These are phyloP conservation scores for Cytidiella melzeri DNA, from an alignment of 768 basidiomycete genomes.

Conservation along the genomic window DNA sequence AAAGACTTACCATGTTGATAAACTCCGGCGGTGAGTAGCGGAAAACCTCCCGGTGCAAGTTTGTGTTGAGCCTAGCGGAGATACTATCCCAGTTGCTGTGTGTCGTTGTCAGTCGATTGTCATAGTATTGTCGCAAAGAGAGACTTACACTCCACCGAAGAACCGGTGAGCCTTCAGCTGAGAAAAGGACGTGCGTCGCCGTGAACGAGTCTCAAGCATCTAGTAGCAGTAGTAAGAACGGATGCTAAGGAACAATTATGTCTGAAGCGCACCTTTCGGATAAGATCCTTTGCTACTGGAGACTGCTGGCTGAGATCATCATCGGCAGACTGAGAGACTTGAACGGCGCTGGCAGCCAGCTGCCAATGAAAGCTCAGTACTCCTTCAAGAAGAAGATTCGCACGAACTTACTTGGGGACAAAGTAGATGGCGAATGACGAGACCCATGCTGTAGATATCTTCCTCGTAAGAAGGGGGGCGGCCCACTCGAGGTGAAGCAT, in stretches of 20 bases:
- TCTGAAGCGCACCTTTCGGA: background rate
- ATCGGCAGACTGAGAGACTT: background rate
- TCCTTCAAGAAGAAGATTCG: background rate
- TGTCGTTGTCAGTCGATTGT: background rate
- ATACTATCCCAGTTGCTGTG: background rate
- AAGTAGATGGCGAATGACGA: background rate
- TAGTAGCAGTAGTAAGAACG: background rate
- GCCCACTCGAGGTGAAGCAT: too few species aligned
- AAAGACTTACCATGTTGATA: background rate
- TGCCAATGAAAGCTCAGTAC: background rate
- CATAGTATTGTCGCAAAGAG: background rate
- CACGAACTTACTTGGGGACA: background rate
- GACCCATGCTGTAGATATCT: background rate
- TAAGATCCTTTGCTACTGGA: background rate
- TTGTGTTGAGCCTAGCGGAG: background rate
- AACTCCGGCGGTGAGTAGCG: background rate
- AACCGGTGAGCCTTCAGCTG: slow-evolving; percentile 3
- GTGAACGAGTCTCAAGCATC: background rate
- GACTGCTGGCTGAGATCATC: background rate
- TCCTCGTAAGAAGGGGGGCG: background rate
- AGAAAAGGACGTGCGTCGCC: background rate
- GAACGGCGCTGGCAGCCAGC: background rate
- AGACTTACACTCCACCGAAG: background rate
- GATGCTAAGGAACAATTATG: background rate
- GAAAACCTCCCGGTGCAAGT: background rate